Evolutionary conservation across 257 asterid genomes (phyloP).

Genomic region (Petunia secreta): DNA sequence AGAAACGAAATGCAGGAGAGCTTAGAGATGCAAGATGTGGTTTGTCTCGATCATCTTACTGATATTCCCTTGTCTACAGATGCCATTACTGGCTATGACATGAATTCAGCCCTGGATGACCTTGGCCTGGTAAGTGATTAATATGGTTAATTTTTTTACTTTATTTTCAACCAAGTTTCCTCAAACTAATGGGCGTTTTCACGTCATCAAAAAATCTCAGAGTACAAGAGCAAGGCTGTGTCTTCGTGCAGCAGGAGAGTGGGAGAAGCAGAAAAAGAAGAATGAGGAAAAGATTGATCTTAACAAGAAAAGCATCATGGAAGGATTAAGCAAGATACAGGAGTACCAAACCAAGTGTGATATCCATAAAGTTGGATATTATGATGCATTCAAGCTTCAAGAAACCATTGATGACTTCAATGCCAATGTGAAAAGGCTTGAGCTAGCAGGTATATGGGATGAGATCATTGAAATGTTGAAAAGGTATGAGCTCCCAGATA

Average conservation of each 20-base stretch:
- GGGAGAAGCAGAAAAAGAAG: slow-evolving; percentile 66
- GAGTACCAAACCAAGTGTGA: slow-evolving; percentile 72
- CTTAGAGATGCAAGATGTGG: slow-evolving; percentile 71
- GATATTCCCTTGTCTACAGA: slow-evolving; percentile 68
- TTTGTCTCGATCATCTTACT: slow-evolving; percentile 48
- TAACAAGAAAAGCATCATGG: slow-evolving; percentile 49
- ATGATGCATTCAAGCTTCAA: slow-evolving; percentile 79
- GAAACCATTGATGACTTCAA: slow-evolving; percentile 57
- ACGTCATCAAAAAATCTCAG: slow-evolving; percentile 42
- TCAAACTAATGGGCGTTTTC: neutral
- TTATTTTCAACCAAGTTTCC: neutral
- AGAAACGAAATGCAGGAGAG: slow-evolving; percentile 64
- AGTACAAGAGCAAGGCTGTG: slow-evolving; percentile 73
- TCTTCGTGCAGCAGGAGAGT: slow-evolving; percentile 84
- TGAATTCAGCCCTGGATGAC: slow-evolving; percentile 53
- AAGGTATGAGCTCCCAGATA: slow-evolving; percentile 77
- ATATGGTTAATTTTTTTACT: neutral
- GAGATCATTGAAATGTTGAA: slow-evolving; percentile 73
- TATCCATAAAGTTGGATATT: slow-evolving; percentile 71
- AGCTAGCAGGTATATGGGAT: slow-evolving; percentile 79
- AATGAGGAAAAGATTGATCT: slow-evolving; percentile 62
- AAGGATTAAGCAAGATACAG: slow-evolving; percentile 55
- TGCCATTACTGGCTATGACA: slow-evolving; percentile 41
- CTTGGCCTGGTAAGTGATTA: slow-evolving; percentile 66
- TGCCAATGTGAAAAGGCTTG: slow-evolving; percentile 65